Percentiles rank a stretch among this genome's conserved stretches.
Evolutionary conservation across 306 rosid species (phyloP).

Genomic region (Vachellia pachyceras): DNA sequence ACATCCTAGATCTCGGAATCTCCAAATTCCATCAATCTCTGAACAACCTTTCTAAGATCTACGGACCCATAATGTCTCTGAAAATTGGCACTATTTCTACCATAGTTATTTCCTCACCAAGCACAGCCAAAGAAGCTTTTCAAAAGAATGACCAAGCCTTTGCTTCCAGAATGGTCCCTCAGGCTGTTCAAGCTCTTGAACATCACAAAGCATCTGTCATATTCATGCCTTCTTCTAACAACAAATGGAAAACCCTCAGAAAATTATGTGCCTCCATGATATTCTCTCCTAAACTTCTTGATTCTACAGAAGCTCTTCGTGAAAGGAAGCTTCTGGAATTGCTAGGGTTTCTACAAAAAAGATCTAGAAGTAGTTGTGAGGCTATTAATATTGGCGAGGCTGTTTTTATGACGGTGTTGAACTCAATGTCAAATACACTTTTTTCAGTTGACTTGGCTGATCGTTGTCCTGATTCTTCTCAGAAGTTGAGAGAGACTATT

Average conservation of each 20-base stretch:
- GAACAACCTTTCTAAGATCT: slow-evolving; percentile 18
- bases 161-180: slow-evolving; percentile 16
- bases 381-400: slow-evolving; percentile 35
- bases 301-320: slow-evolving; percentile 8
- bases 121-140: slow-evolving; percentile 16
- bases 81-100: slow-evolving; percentile 36
- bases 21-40: slow-evolving; percentile 51
- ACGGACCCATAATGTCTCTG: slow-evolving; percentile 35
- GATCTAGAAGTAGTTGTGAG: not conserved
- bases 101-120: slow-evolving; percentile 39
- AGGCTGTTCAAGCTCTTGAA: slow-evolving; percentile 22
- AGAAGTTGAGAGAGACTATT: slow-evolving; percentile 24
- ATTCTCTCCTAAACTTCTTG: slow-evolving; percentile 31
- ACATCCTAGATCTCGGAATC: slow-evolving; percentile 48
- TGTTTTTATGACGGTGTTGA: slow-evolving; percentile 31
- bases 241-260: slow-evolving; percentile 33
- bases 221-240: not conserved
- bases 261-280: slow-evolving; percentile 36
- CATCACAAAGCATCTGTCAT: slow-evolving; percentile 27
- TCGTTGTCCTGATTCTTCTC: not conserved
- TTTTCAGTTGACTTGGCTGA: slow-evolving; percentile 37
- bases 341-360: not conserved
- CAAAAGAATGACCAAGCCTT: slow-evolving; percentile 36
- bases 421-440: slow-evolving; percentile 38
- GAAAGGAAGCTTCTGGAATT: slow-evolving; percentile 13